These are phyloP conservation scores for Tolypocladium tundrense DNA, from an alignment of 2,329 filamentous ascomycete species.

Conservation along the genomic window DNA sequence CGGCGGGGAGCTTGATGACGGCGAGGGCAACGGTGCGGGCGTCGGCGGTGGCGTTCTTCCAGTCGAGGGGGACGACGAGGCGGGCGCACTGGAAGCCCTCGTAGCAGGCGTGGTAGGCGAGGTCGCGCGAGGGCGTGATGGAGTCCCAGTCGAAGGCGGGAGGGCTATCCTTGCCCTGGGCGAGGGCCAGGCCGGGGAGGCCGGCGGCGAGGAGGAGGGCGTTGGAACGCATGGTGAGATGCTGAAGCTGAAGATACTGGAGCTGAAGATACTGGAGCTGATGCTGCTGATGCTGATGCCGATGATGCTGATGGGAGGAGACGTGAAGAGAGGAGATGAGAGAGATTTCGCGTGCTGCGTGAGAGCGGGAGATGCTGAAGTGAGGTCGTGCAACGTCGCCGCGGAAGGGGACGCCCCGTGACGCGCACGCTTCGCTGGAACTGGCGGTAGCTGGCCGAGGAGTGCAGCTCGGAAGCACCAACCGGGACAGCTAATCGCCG, in stretches of 20 bases:
- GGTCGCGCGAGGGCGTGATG: slow-evolving; percentile 21
- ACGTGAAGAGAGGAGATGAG: not conserved
- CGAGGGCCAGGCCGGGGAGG: not conserved
- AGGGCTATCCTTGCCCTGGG: not conserved
- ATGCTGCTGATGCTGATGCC: not conserved
- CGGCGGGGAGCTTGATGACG: slow-evolving; percentile 28
- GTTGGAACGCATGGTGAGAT: not conserved
- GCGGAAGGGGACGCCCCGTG: not conserved
- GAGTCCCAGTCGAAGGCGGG: slow-evolving; percentile 23
- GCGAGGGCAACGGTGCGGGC: slow-evolving; percentile 25
- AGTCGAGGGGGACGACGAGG: slow-evolving; percentile 33
- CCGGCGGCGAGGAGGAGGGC: not conserved
- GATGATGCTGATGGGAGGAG: not conserved
- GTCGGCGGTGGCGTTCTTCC: slow-evolving; percentile 19
- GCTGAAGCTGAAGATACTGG: not conserved
- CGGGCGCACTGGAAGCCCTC: slow-evolving; percentile 27
- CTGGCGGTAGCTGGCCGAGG: too few species aligned
- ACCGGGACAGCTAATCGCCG: too few species aligned
- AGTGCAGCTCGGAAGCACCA: too few species aligned
- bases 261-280: not conserved
- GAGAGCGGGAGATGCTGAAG: not conserved
- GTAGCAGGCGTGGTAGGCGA: slow-evolving; percentile 31
- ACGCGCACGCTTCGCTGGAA: too few species aligned
- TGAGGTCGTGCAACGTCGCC: not conserved
- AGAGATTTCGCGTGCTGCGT: not conserved